A percentile compares a stretch with the other conserved stretches of the same genome.
phyloP scores from a whole-genome alignment of 768 basidiomycete genomes.

The Lactarius vividus region DNA sequence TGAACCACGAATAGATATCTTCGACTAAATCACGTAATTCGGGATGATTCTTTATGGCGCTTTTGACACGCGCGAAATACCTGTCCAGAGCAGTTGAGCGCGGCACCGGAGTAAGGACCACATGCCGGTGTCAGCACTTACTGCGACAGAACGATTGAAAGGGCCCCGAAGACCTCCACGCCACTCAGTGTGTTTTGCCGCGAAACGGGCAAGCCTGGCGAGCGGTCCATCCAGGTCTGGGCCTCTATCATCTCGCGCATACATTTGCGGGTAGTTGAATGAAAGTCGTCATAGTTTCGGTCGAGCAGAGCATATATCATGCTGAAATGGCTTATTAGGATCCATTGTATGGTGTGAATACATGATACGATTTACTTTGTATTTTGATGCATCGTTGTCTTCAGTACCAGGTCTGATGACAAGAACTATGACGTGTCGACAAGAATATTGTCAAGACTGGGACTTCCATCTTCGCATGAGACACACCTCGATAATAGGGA shows the following conservation, averaged over 20 bases:
- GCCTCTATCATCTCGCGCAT: slow-evolving; percentile 31
- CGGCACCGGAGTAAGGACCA: background rate
- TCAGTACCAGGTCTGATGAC: slow-evolving; percentile 34
- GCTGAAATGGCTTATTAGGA: slow-evolving; percentile 15
- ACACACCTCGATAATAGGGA: slow-evolving; percentile 34
- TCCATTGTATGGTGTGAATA: background rate
- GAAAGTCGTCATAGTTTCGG: slow-evolving; percentile 31
- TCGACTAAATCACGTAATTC: slow-evolving; percentile 41
- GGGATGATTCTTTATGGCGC: slow-evolving; percentile 47
- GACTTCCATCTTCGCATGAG: background rate
- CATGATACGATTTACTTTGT: slow-evolving; percentile 31
- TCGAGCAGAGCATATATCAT: slow-evolving; percentile 32
- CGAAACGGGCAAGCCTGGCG: slow-evolving; percentile 9
- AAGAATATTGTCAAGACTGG: background rate
- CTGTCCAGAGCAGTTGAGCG: slow-evolving; percentile 33
- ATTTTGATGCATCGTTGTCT: slow-evolving; percentile 34
- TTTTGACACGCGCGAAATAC: slow-evolving; percentile 57
- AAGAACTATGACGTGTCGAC: slow-evolving; percentile 30
- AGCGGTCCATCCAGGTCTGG: slow-evolving; percentile 31
- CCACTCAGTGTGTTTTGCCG: slow-evolving; percentile 30
- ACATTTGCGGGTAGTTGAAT: slow-evolving; percentile 26
- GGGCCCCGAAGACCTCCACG: slow-evolving; percentile 33
- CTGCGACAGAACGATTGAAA: slow-evolving; percentile 30
- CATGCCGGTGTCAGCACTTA: slow-evolving; percentile 19
- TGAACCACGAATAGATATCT: slow-evolving; percentile 45